Conservation (phyloP, 352 stramenopile species). For the Globisporangium middletonii region DNA sequence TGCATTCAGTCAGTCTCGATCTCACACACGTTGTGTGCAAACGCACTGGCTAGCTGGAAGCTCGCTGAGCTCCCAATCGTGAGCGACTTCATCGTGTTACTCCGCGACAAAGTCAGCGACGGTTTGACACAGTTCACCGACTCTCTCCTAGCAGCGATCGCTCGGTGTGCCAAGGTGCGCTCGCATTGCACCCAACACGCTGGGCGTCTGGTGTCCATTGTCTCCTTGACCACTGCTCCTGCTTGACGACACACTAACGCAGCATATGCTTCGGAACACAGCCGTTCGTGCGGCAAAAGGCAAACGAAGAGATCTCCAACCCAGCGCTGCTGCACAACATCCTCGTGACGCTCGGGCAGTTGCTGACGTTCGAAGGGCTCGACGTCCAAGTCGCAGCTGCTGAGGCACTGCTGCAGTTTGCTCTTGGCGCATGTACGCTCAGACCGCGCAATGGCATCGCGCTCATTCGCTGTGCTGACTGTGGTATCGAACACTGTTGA, state of each 20-base stretch:
- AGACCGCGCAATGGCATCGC: not conserved
- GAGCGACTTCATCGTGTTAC: slow-evolving; percentile 43
- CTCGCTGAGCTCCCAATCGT: slow-evolving; percentile 58
- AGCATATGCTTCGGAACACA: slow-evolving; percentile 8
- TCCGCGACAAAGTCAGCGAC: slow-evolving; percentile 52
- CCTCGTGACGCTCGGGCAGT: slow-evolving; percentile 42
- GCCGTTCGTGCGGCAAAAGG: slow-evolving; percentile 66
- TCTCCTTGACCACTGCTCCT: not conserved
- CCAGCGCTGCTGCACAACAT: slow-evolving; percentile 40
- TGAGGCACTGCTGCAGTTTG: slow-evolving; percentile 52
- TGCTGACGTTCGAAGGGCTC: slow-evolving; percentile 50
- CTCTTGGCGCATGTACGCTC: slow-evolving; percentile 50
- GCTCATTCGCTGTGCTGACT: not conserved
- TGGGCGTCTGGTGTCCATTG: not conserved
- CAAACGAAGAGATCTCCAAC: slow-evolving; percentile 75
- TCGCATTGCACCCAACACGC: not conserved
- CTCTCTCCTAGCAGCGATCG: slow-evolving; percentile 33
- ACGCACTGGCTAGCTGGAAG: slow-evolving; percentile 43
- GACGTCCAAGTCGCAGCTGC: slow-evolving; percentile 59
- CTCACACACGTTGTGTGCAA: not conserved
- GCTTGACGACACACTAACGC: no score
- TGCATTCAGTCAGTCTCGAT: not conserved
- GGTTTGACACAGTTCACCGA: slow-evolving; percentile 33
- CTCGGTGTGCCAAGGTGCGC: slow-evolving; percentile 38
- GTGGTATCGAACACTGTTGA: not conserved